A percentile compares a stretch with the other conserved stretches of the same genome.
Conservation (phyloP, 148 eudicot species). For the Vaccinium corymbosum region DNA sequence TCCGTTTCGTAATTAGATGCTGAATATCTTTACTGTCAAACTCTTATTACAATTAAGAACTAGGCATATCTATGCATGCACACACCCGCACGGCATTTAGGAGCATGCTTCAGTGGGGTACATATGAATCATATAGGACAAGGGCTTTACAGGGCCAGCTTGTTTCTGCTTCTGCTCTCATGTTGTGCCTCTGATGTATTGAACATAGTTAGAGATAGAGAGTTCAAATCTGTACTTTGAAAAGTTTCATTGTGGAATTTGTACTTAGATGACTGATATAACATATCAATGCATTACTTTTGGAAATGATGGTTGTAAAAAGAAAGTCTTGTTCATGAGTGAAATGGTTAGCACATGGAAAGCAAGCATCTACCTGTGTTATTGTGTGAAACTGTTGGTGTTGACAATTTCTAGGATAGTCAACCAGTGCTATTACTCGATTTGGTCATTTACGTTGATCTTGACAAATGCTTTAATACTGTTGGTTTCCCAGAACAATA, state of each 20-base stretch:
- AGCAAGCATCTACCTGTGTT: background rate
- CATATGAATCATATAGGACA: background rate
- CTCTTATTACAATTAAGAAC: background rate
- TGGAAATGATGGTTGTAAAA: background rate
- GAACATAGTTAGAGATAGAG: background rate
- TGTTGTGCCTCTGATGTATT: background rate
- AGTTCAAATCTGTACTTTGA: background rate
- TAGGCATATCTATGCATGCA: background rate
- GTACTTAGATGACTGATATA: background rate
- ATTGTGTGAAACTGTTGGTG: background rate
- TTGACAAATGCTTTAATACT: background rate
- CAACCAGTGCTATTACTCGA: background rate
- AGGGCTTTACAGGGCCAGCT: background rate
- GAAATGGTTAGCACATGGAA: background rate
- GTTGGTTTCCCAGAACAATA: constrained; percentile 51
- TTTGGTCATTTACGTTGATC: background rate
- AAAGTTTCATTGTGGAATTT: background rate
- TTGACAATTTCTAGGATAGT: background rate
- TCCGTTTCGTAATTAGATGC: background rate
- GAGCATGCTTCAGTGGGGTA: background rate
- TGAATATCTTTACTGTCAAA: background rate
- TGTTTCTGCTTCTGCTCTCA: background rate
- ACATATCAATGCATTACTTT: background rate
- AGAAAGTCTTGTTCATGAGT: background rate
- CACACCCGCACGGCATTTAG: background rate